Conservation (phyloP, 148 eudicot genomes). For the Arctostaphylos glauca region DNA sequence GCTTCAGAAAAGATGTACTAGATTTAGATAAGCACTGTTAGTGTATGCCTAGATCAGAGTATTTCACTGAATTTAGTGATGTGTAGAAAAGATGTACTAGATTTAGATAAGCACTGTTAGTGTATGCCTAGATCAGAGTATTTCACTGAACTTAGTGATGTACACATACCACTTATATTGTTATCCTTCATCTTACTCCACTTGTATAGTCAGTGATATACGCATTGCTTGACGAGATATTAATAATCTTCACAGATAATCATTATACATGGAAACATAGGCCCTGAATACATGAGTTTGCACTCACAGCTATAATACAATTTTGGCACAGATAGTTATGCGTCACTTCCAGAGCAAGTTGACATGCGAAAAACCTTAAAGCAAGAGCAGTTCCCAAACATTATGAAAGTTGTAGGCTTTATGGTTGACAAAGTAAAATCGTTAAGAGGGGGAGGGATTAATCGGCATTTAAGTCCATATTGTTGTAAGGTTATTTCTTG, state of each 20-base stretch:
- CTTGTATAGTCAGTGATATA: neutral
- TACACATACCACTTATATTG: no score
- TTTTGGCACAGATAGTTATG: neutral
- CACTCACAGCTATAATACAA: neutral
- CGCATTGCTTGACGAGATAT: neutral
- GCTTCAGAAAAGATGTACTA: neutral
- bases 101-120: neutral
- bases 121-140: neutral
- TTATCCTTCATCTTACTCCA: neutral
- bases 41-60: neutral
- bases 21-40: neutral
- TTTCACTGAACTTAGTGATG: neutral
- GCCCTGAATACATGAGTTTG: conserved; percentile 5
- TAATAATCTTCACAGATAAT: neutral
- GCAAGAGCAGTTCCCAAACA: neutral
- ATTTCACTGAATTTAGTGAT: neutral
- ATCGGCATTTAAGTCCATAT: neutral
- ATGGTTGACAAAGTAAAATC: neutral
- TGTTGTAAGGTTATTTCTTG: neutral
- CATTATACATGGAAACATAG: neutral
- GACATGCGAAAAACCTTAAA: neutral
- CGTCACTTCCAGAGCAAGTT: neutral
- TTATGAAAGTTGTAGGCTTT: neutral
- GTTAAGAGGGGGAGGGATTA: neutral
- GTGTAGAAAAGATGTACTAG: neutral